phyloP scores from a whole-genome alignment of 495 filamentous ascomycete genomes.

The Clohesyomyces aquaticus region DNA sequence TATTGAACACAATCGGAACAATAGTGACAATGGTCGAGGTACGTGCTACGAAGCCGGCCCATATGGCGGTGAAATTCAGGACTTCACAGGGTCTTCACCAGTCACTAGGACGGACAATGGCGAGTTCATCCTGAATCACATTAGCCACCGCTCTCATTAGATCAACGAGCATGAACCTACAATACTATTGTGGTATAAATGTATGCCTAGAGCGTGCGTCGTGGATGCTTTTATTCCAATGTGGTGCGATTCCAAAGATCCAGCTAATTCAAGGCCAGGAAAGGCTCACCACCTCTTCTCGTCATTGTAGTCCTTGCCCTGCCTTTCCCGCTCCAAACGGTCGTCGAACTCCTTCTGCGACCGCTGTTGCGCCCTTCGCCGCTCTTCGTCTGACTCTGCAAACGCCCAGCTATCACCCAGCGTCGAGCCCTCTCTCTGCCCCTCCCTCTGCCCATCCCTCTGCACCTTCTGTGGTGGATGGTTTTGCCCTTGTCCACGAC shows the following conservation, averaged over 20 bases:
- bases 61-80: background rate
- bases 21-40: no score
- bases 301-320: slow-evolving; percentile 34
- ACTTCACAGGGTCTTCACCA: background rate
- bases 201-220: background rate
- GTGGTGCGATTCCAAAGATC: background rate
- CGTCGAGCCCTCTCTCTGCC: slow-evolving; percentile 18
- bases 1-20: no score
- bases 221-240: background rate
- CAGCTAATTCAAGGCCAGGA: no score
- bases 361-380: slow-evolving; percentile 49
- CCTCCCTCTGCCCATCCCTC: slow-evolving; percentile 1
- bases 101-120: background rate
- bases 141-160: background rate
- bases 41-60: no score
- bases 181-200: background rate
- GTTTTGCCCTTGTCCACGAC: slow-evolving; percentile 21
- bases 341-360: slow-evolving; percentile 59
- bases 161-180: background rate
- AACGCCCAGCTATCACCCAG: slow-evolving; percentile 50
- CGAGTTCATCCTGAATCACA: background rate
- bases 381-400: slow-evolving; percentile 47
- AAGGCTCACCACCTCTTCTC: slow-evolving; percentile 31
- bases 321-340: slow-evolving; percentile 52
- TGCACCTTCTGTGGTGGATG: slow-evolving; percentile 7